A percentile compares a stretch with the other conserved stretches of the same genome.
Evolutionary conservation across 2,329 filamentous ascomycete species (phyloP).

Genomic region (Lasiodiplodia citricola): DNA sequence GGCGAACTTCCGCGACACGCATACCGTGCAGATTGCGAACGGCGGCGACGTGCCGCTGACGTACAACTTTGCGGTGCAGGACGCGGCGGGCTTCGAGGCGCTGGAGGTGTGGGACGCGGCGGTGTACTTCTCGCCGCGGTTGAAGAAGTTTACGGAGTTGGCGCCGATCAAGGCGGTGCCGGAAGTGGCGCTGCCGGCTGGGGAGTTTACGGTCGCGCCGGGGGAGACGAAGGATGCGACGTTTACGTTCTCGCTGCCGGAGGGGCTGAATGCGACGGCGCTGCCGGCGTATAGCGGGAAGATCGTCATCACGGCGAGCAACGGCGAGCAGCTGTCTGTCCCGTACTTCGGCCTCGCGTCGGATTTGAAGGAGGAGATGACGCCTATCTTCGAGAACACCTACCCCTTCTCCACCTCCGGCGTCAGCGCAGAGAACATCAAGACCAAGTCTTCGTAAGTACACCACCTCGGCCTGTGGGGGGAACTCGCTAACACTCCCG

Average conservation of each 20-base stretch:
- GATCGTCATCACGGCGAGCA: constrained; percentile 35
- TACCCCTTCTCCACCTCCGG: constrained; percentile 9
- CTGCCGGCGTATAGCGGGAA: constrained; percentile 43
- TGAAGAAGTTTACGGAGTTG: constrained; percentile 24
- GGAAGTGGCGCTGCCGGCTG: constrained; percentile 30
- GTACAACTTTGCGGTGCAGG: constrained; percentile 60
- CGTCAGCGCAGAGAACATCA: neutral
- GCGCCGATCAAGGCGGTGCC: constrained; percentile 20
- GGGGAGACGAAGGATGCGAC: constrained; percentile 2
- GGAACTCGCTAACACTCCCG: neutral
- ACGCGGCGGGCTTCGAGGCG: constrained; percentile 60
- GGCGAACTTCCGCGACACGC: constrained; percentile 56
- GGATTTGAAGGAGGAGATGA: constrained; percentile 28
- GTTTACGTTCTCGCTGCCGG: neutral
- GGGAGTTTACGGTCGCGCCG: constrained; percentile 31
- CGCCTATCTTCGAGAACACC: constrained; percentile 1
- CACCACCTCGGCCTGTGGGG: no score
- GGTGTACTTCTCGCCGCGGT: constrained; percentile 32
- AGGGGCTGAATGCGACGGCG: constrained; percentile 32
- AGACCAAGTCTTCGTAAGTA: neutral
- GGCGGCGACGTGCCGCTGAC: constrained; percentile 54
- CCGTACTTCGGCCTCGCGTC: constrained; percentile 41
- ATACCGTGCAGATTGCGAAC: constrained; percentile 64
- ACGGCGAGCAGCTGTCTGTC: constrained; percentile 35
- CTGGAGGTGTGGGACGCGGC: constrained; percentile 36